A percentile compares a stretch with the other conserved stretches of the same genome.
Evolutionary conservation across 805 yeast genomes (phyloP).

Genomic region (Starmerella bacillaris): DNA sequence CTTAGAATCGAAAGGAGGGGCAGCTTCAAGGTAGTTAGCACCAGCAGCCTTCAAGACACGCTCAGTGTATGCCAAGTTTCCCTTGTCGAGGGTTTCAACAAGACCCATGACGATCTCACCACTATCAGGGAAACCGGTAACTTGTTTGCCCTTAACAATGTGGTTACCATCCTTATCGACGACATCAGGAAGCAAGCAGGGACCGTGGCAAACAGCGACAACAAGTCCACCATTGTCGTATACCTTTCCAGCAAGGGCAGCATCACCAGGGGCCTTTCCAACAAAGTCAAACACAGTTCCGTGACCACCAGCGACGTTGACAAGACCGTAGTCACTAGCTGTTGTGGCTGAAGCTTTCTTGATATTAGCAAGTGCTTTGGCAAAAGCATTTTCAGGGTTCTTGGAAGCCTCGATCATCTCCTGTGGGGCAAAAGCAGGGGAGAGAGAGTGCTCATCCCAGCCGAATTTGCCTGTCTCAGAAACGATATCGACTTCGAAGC

Average conservation of each 20-base stretch:
- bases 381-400: conserved; percentile 27
- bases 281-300: conserved; percentile 44
- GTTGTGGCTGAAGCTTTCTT: conserved; percentile 34
- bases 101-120: conserved; percentile 31
- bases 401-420: conserved; percentile 29
- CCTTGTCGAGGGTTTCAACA: conserved; percentile 18
- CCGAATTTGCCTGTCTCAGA: conserved; percentile 43
- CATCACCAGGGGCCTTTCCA: conserved; percentile 29
- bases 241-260: conserved; percentile 30
- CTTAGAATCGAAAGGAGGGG: conserved; percentile 26
- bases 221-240: conserved; percentile 38
- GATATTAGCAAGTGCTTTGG: conserved; percentile 25
- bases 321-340: conserved; percentile 33
- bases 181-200: conserved; percentile 37
- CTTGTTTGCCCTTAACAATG: conserved; percentile 34
- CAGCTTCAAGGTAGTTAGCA: conserved; percentile 29
- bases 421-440: conserved; percentile 27
- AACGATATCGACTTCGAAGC: conserved; percentile 36
- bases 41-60: conserved; percentile 21
- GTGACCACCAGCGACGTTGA: conserved; percentile 53
- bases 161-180: conserved; percentile 28
- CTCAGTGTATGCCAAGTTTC: conserved; percentile 25
- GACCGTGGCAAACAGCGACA: conserved; percentile 54
- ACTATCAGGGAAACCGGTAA: conserved; percentile 43
- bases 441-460: conserved; percentile 39